Evolutionary conservation across 352 stramenopile species (phyloP), one percentile per base, ranked within the genome.

Genomic region (Phytopythium cucurbitacearum): DNA sequence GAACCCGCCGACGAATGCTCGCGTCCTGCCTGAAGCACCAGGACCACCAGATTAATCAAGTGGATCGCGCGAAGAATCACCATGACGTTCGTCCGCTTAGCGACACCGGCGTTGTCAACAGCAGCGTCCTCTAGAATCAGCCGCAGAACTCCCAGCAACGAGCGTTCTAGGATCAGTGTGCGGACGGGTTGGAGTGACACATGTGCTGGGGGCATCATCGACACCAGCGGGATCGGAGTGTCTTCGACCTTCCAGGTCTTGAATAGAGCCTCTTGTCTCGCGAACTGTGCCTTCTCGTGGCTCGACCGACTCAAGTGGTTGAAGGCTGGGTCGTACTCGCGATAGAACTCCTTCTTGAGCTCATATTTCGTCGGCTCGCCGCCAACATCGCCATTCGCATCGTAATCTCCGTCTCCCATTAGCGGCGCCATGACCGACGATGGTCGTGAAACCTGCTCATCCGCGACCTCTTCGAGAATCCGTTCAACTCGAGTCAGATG

Each of bases 271-370:
- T 93, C 85, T 15, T 93, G 80, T 35, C 85, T 67, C 28, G 71
- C 68, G 64, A 85, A 84, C 52, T 94, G 85, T 0, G 85, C 80
- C 42, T 91, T 89, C 56, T 92, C 80, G 44, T 95, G 85, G 4
- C 74, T 66, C 0, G 81, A 85, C 1, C 80, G 73, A 35, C 76
- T 89, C 21, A 93, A 63, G 51, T 95, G 85, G 44, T 86, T 91
- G 49, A 87, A 93, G 0, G 76, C 68, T 12, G 85, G 85, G 46
- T 95, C 85, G 40, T 94, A 94, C 59, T 95, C 85, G 21, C 71
- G 68, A 33, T 70, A 90, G 40, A 73, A 90, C 34, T 89, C 73
- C 47, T 85, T 88, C 59, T 89, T 93, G 45, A 95, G 59, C 35
- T 73, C 70, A 40, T 90, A 95, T 57, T 85, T 87, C 33, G 67